phyloP scores from a whole-genome alignment of 176 grass and related monocot species.

The Ensete ventricosum region DNA sequence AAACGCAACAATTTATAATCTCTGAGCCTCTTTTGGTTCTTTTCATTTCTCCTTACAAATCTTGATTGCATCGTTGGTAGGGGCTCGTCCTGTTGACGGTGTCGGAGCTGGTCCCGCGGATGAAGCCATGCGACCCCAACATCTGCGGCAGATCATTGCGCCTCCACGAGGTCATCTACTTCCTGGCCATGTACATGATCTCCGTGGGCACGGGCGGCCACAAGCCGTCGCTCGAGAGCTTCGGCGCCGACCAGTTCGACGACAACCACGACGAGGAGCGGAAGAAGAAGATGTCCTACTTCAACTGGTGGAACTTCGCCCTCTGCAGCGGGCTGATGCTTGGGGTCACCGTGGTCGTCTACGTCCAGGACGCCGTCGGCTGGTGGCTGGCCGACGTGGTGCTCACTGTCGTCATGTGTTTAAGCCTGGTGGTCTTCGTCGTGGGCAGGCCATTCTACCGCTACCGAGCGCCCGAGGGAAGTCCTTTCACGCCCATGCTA shows the following conservation, averaged over 20 bases:
- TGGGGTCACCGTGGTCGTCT: slow-evolving; percentile 44
- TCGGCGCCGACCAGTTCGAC: slow-evolving; percentile 77
- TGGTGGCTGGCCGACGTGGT: slow-evolving; percentile 49
- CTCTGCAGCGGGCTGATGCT: slow-evolving; percentile 39
- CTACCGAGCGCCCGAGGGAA: slow-evolving; percentile 27
- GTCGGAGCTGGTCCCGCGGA: slow-evolving; percentile 37
- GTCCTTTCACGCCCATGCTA: slow-evolving; percentile 57
- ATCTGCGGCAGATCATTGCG: slow-evolving; percentile 33
- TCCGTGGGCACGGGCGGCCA: slow-evolving; percentile 46
- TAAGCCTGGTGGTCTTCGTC: slow-evolving; percentile 36
- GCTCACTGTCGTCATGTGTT: slow-evolving; percentile 10
- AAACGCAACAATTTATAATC: too few relatives aligned
- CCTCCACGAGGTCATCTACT: slow-evolving; percentile 56
- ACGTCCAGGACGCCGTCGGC: slow-evolving; percentile 50
- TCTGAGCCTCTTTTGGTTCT: not conserved
- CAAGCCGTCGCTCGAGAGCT: slow-evolving; percentile 55
- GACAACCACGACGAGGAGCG: slow-evolving; percentile 32
- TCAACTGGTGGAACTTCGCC: slow-evolving; percentile 82
- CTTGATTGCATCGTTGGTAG: slow-evolving; percentile 8
- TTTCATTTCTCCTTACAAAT: not conserved
- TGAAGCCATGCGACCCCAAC: slow-evolving; percentile 18
- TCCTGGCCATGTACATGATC: slow-evolving; percentile 33
- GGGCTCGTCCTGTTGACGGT: slow-evolving; percentile 42
- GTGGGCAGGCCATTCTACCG: slow-evolving; percentile 43
- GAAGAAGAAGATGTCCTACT: slow-evolving; percentile 81